phyloP scores from a whole-genome alignment of 441 rosid genomes.

The Gossypium trilobum region DNA sequence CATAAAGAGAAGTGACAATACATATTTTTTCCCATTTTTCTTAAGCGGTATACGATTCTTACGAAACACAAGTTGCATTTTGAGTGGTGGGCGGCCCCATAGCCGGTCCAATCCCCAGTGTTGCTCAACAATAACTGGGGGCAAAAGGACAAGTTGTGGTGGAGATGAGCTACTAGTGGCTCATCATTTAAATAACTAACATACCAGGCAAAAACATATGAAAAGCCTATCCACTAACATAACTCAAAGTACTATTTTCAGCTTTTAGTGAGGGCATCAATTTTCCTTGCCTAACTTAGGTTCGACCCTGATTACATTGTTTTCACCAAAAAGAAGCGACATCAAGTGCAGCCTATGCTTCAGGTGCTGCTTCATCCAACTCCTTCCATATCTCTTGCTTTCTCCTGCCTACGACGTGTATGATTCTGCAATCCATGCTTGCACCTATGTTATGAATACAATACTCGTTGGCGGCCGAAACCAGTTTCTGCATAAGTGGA shows the following conservation, averaged over 20 bases:
- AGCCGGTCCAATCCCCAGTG: slow-evolving; percentile 17
- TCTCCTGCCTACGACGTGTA: neutral
- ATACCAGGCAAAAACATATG: slow-evolving; percentile 23
- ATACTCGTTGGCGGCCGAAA: no score
- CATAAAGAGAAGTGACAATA: neutral
- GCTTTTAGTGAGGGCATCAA: slow-evolving; percentile 23
- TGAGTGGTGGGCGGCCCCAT: slow-evolving; percentile 29
- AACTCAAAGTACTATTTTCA: slow-evolving; percentile 15
- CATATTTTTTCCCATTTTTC: neutral
- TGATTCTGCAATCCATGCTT: slow-evolving; percentile 2
- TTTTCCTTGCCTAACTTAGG: slow-evolving; percentile 12
- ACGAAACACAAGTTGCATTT: slow-evolving; percentile 9
- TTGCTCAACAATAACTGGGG: slow-evolving; percentile 25
- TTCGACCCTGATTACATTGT: slow-evolving; percentile 13
- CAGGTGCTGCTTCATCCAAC: slow-evolving; percentile 22
- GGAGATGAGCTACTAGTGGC: slow-evolving; percentile 48
- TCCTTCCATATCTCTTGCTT: neutral
- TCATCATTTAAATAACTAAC: slow-evolving; percentile 27
- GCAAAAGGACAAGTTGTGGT: slow-evolving; percentile 39
- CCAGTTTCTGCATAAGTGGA: neutral
- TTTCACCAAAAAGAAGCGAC: slow-evolving; percentile 18
- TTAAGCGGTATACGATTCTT: slow-evolving; percentile 12
- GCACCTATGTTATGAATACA: neutral
- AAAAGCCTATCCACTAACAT: slow-evolving; percentile 24
- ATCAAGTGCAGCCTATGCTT: slow-evolving; percentile 18